Evolutionary conservation across 208 protist genomes (phyloP).

Genomic region (Leishmania tropica): DNA sequence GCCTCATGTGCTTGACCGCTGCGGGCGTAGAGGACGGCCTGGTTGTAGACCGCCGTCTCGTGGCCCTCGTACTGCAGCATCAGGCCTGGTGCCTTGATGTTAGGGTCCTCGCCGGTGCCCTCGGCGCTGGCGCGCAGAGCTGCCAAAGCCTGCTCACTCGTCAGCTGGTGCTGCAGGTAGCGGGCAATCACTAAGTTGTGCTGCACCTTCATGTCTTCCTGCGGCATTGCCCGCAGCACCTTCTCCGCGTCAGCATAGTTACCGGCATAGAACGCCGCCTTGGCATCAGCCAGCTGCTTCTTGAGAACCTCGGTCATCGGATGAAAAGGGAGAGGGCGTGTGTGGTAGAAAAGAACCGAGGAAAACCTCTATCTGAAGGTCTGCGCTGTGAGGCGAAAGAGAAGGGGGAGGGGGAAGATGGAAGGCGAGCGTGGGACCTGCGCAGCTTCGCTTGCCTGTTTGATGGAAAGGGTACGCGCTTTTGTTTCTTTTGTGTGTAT

Average conservation of each 20-base stretch:
- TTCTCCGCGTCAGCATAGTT: conserved; percentile 72
- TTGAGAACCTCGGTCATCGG: conserved; percentile 20
- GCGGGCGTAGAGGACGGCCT: conserved; percentile 65
- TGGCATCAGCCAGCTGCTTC: conserved; percentile 59
- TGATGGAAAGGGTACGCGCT: too few relatives aligned
- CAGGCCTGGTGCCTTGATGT: conserved; percentile 36
- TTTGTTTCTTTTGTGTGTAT: neutral
- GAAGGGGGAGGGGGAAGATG: neutral
- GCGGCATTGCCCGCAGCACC: conserved; percentile 59
- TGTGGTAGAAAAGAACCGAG: neutral
- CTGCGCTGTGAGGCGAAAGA: neutral
- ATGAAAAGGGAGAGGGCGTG: neutral
- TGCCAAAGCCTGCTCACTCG: conserved; percentile 54
- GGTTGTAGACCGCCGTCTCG: conserved; percentile 82
- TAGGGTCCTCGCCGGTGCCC: conserved; percentile 27
- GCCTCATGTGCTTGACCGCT: conserved; percentile 68
- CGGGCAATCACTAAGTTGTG: conserved; percentile 83
- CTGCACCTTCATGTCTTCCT: conserved; percentile 79
- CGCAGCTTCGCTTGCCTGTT: neutral
- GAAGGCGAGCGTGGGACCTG: neutral
- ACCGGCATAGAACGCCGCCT: conserved; percentile 66
- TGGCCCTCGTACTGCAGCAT: conserved; percentile 81
- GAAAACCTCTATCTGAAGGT: neutral
- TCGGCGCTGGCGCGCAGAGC: conserved; percentile 32
- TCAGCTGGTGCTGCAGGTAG: conserved; percentile 61